A percentile compares a stretch with the other conserved stretches of the same genome.
These are phyloP conservation scores for Sarocladiaceae sp. DNA, from an alignment of 2,329 filamentous ascomycete genomes.

Conservation along the genomic window DNA sequence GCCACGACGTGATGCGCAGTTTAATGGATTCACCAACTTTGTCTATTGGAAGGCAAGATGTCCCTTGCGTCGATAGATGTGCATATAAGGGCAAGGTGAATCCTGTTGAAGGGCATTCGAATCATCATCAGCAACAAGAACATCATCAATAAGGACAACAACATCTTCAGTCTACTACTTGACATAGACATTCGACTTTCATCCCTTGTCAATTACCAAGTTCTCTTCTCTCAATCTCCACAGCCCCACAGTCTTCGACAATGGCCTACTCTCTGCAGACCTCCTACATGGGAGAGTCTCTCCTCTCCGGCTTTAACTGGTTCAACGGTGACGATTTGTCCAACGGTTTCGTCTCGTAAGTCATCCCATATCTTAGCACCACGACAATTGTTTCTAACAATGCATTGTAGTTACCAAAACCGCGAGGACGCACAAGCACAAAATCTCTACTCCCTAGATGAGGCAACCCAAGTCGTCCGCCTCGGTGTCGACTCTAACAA, in stretches of 20 bases:
- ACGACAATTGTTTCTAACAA: slow-evolving; percentile 11
- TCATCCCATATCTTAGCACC: slow-evolving; percentile 21
- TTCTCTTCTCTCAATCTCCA: not conserved
- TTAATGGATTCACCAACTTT: not conserved
- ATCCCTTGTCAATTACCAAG: not conserved
- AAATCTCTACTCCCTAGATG: slow-evolving; percentile 38
- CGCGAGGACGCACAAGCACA: slow-evolving; percentile 31
- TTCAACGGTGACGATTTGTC: slow-evolving; percentile 55
- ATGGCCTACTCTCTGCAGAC: slow-evolving; percentile 39
- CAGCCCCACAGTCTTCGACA: not conserved
- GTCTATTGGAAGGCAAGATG: not conserved
- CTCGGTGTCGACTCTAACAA: slow-evolving; percentile 41
- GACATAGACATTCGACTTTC: not conserved
- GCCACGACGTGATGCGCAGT: not conserved
- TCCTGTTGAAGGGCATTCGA: not conserved
- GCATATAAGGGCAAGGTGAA: slow-evolving; percentile 2
- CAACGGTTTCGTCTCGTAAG: slow-evolving; percentile 63
- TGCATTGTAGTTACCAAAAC: slow-evolving; percentile 36
- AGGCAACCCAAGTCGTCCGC: slow-evolving; percentile 36
- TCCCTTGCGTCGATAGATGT: slow-evolving; percentile 2
- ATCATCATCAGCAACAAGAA: slow-evolving; percentile 4
- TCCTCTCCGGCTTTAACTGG: slow-evolving; percentile 47
- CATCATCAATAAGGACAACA: not conserved
- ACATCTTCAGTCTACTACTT: not conserved
- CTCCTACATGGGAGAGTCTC: slow-evolving; percentile 38